Conservation (phyloP, 345 rosid genomes). For the Boechera retrofracta region DNA sequence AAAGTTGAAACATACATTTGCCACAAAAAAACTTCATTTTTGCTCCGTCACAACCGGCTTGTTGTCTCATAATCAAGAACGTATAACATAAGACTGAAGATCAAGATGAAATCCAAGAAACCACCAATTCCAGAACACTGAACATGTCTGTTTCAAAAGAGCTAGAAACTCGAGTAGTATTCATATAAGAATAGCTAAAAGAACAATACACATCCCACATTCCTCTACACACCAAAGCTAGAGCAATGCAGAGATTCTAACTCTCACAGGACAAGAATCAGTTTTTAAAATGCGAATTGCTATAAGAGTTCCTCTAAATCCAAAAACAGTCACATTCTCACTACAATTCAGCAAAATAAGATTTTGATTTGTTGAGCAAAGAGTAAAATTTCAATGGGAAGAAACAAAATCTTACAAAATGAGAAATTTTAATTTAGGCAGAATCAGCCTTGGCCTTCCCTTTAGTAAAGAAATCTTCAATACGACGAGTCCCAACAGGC, state of each 20-base stretch:
- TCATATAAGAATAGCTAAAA: neutral
- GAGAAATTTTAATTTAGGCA: neutral
- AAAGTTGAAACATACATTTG: neutral
- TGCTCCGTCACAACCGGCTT: neutral
- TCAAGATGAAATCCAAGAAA: neutral
- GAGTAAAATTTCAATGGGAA: neutral
- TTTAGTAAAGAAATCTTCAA: conserved; percentile 67
- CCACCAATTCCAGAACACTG: neutral
- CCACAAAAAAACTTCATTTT: neutral
- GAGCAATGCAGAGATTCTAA: neutral
- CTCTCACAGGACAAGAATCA: neutral
- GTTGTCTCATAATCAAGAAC: neutral
- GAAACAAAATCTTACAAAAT: neutral
- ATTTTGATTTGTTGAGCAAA: neutral
- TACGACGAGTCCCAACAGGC: conserved; percentile 64
- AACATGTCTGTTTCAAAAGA: neutral
- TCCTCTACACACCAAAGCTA: neutral
- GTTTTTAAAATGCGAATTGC: too few species aligned
- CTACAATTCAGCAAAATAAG: neutral
- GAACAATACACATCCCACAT: neutral
- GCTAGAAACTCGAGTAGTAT: neutral
- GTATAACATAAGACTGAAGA: too few species aligned
- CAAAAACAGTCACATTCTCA: too few species aligned
- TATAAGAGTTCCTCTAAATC: too few species aligned
- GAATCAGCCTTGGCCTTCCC: conserved; percentile 40